Evolutionary conservation across 139 green algal genomes (phyloP).

Genomic region (Limnomonas spitsbergensis): DNA sequence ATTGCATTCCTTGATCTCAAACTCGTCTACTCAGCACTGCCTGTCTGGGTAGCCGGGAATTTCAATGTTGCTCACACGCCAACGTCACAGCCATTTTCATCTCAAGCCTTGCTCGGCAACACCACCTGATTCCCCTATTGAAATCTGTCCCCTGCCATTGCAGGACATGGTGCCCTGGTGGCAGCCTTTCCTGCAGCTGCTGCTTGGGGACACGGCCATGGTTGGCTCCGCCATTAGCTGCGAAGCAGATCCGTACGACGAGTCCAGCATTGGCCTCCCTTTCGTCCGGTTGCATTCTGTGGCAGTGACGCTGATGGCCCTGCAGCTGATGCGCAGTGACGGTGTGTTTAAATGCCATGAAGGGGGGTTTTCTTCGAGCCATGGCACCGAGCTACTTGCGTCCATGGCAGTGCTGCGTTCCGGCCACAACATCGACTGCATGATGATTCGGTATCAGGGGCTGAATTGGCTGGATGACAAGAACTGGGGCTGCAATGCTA

Average conservation of each 20-base stretch:
- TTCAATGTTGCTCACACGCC: no score
- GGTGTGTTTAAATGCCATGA: slow-evolving; percentile 1
- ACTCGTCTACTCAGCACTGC: no score
- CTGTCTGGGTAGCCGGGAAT: no score
- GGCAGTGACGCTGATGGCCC: background rate
- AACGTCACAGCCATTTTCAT: no score
- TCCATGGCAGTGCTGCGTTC: slow-evolving; percentile 45
- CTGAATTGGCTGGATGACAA: slow-evolving; percentile 46
- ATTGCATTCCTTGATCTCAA: no score
- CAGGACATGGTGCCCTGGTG: slow-evolving; percentile 17
- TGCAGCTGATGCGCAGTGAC: background rate
- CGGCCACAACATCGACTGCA: slow-evolving; percentile 52
- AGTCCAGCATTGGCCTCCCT: background rate
- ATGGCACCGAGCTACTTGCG: slow-evolving; percentile 41
- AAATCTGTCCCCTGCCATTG: no score
- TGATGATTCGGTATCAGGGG: slow-evolving; percentile 58
- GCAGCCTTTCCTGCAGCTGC: background rate
- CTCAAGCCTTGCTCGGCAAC: no score
- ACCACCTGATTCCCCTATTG: no score
- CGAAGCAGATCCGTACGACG: slow-evolving; percentile 1
- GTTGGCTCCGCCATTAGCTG: slow-evolving; percentile 42
- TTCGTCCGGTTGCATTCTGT: background rate
- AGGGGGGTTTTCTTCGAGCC: no score
- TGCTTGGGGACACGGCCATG: slow-evolving; percentile 25
- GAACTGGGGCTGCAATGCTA: slow-evolving; percentile 34